Evolutionary conservation across 805 yeast genomes (phyloP), one percentile per base, ranked within the genome.

Genomic region (Pichia rugopelliculosa): DNA sequence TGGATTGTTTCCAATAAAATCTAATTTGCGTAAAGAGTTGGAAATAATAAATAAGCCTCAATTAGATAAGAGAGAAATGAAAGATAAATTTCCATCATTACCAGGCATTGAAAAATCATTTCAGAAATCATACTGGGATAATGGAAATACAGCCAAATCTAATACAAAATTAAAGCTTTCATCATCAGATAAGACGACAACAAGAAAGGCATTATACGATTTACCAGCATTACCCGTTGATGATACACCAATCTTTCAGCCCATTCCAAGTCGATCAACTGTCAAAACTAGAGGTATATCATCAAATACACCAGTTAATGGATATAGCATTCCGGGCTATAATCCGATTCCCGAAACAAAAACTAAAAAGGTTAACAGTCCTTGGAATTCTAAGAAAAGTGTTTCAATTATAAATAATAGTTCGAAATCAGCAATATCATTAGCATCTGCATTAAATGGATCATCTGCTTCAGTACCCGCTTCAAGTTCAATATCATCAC

Each of bases 1-100:
- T 4, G 84, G 82, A 52, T 61, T 82, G 2, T 77, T 74, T 54
- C 73, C 81, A 0, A 57, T 66, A 17, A 64, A 64, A n/a, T 72
- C 83, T 0, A 56, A 66, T 1, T 72, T 75, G 48, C 65, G 69
- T 36, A 68, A 66, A 37, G 73, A 46, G 58, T 76, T 60, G 54
- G 56, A 65, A 56, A 55, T 53, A 7, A 53, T 65, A 43, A 58
- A 61, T 36, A 47, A 62, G 53, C 57, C 57, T 53, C 59, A 53
- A 46, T 44, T 55, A 43, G 52, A 52, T 27, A 45, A 58, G 36
- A 47, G 61, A 18, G 62, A 49, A 27, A 40, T 59, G 20, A 59
- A 66, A 23, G 71, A 72, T 27, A 66, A 64, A 45, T 81, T 77
- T 58, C 87, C 87, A 0, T 70, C 69, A 3, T 62, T 81, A 23